Percentiles rank a stretch among this genome's conserved stretches.
Evolutionary conservation across 257 asterid genomes (phyloP).

Genomic region (Primulina tabacum): DNA sequence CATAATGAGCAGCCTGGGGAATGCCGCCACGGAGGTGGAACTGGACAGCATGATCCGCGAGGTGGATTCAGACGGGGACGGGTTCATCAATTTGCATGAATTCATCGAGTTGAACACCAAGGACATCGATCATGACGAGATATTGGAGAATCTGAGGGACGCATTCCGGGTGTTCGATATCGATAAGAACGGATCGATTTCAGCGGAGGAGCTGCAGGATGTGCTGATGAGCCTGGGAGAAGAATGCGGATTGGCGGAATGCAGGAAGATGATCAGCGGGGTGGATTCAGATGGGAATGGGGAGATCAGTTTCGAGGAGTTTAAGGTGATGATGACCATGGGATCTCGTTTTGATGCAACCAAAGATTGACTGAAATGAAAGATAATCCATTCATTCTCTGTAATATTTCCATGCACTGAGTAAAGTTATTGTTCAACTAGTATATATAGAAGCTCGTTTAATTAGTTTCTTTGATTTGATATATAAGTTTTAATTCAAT

Average conservation of each 20-base stretch:
- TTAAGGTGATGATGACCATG: slow-evolving; percentile 78
- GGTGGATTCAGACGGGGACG: slow-evolving; percentile 86
- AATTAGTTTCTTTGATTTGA: too few species aligned
- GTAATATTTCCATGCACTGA: too few species aligned
- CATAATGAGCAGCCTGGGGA: slow-evolving; percentile 75
- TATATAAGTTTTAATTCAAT: too few species aligned
- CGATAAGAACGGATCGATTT: slow-evolving; percentile 63
- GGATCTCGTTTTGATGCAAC: slow-evolving; percentile 25
- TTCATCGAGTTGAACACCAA: slow-evolving; percentile 71
- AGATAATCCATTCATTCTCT: too few species aligned
- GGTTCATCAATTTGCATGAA: slow-evolving; percentile 68
- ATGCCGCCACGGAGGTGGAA: slow-evolving; percentile 52
- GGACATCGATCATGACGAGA: slow-evolving; percentile 57
- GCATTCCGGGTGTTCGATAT: slow-evolving; percentile 76
- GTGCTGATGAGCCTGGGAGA: slow-evolving; percentile 71
- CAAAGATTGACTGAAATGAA: too few species aligned
- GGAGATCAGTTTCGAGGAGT: slow-evolving; percentile 71
- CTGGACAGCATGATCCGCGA: slow-evolving; percentile 58
- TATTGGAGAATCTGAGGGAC: slow-evolving; percentile 51
- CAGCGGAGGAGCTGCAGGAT: slow-evolving; percentile 69
- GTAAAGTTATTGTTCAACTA: too few species aligned
- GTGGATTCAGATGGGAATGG: slow-evolving; percentile 81
- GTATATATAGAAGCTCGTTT: too few species aligned
- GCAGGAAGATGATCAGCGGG: slow-evolving; percentile 72
- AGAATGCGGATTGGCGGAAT: slow-evolving; percentile 71